Base-by-base conservation (phyloP, 257 asterid genomes). In the Lycium ferocissimum region DNA sequence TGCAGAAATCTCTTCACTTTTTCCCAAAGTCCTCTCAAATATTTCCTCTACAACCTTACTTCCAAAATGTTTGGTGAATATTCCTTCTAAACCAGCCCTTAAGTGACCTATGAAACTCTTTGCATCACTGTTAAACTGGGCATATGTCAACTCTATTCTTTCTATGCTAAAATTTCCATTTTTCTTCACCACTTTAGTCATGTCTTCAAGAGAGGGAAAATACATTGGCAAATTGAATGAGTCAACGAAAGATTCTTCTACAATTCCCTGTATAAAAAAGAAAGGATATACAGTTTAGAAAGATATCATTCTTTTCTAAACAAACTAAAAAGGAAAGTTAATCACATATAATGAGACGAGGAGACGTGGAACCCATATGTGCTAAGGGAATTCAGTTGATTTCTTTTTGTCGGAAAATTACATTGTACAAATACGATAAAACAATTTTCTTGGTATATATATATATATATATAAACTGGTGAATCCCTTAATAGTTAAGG, bases 211-310 rank as follows among this genome's bases (percentile, higher is more conserved):
- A 83, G 83, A 82, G 62, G 92, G 51, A 9, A 85, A 85, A 67
- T 91, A 91, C 58, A 87, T 8, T 9, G 95, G 93, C 69, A 93
- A 85, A 86, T 93, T 91, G 90, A 91, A 92, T 7, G 94, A 66
- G 81, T 91, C 91, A 7, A 91, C 89, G 85, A 83, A 80, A 59
- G 86, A 86, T 81, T 89, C 88, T 18, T 82, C 56, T 0, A 89
- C 0, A 51, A 65, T 78, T 85, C 93, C 94, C 94, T 91, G 88
- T 73, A 47, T 7, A 7, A 4, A 1, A 49, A 18, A 11, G 12
- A 45, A 26, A 47, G 54, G 14, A 10, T 10, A 14, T 35, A 9
- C n/a, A 38, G 26, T 12, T 47, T 17, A 40, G 3, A 40, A 40
- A 40, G 4, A 6, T 40, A 6, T 40, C 45, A 40, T 40, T 40